Conservation (phyloP, 1,284 basidiomycete species). For the Golubevia sp. region DNA sequence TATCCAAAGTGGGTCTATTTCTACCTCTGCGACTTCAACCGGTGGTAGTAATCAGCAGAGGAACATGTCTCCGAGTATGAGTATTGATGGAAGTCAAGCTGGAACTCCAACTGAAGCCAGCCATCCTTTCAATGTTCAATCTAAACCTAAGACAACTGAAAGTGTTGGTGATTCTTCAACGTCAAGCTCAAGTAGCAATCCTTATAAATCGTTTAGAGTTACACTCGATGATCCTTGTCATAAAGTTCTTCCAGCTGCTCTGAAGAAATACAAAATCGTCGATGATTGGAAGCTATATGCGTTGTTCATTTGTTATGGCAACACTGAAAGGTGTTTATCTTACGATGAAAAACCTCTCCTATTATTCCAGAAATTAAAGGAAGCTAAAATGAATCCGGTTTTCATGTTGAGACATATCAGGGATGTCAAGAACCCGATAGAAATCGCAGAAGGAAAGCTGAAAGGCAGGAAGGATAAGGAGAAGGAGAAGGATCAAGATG, state of each 20-base stretch:
- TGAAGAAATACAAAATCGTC: slow-evolving; percentile 99
- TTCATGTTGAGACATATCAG: slow-evolving; percentile 98
- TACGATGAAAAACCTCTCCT: slow-evolving; percentile 98
- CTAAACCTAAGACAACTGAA: too few species aligned
- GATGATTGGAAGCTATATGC: slow-evolving; percentile 99
- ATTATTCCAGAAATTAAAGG: slow-evolving; percentile 95
- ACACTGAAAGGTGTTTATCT: slow-evolving; percentile 88
- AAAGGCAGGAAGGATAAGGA: slow-evolving; percentile 17
- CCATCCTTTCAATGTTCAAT: too few species aligned
- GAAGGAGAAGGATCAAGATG: not conserved
- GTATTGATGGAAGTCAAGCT: too few species aligned
- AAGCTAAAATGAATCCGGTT: slow-evolving; percentile 93
- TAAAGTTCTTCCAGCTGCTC: slow-evolving; percentile 94
- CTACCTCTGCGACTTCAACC: too few species aligned
- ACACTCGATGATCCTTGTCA: slow-evolving; percentile 94
- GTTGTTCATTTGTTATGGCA: slow-evolving; percentile 97
- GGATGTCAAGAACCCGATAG: slow-evolving; percentile 55
- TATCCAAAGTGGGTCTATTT: too few species aligned
- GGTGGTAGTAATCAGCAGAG: too few species aligned
- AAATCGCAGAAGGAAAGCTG: slow-evolving; percentile 51
- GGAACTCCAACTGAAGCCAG: too few species aligned
- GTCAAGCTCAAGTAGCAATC: too few species aligned
- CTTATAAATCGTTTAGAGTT: slow-evolving; percentile 65
- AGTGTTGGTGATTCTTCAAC: too few species aligned
- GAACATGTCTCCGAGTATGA: too few species aligned